phyloP scores from a whole-genome alignment of 2,329 filamentous ascomycete genomes.

The Xylariomycetidae sp. region DNA sequence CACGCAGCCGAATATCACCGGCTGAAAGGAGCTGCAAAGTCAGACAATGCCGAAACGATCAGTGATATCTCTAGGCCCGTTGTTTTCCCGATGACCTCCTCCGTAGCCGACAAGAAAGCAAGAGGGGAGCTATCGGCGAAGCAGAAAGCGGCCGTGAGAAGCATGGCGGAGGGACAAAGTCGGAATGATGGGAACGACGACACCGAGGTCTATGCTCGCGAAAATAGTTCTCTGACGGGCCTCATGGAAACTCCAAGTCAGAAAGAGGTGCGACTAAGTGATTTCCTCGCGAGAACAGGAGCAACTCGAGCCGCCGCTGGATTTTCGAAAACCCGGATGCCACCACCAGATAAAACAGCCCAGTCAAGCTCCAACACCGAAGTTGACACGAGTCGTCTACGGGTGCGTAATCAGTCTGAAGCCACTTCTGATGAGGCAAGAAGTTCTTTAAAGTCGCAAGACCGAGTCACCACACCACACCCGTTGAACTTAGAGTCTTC shows the following conservation, averaged over 20 bases:
- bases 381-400: too few species aligned
- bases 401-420: too few species aligned
- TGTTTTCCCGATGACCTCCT: constrained; percentile 32
- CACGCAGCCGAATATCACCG: constrained; percentile 72
- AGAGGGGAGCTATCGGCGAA: constrained; percentile 24
- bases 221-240: constrained; percentile 32
- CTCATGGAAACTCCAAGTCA: constrained; percentile 37
- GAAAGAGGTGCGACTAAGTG: constrained; percentile 16
- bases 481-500: too few species aligned
- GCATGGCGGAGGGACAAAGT: constrained; percentile 15
- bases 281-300: constrained; percentile 10
- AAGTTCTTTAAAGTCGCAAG: too few species aligned
- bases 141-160: constrained; percentile 18
- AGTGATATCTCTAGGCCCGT: constrained; percentile 46
- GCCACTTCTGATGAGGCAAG: too few species aligned
- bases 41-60: constrained; percentile 48
- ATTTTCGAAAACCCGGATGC: too few species aligned
- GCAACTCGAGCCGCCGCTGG: constrained; percentile 22
- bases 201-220: constrained; percentile 21
- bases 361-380: too few species aligned
- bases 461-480: too few species aligned
- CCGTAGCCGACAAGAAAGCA: constrained; percentile 30
- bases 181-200: constrained; percentile 15
- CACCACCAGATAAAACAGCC: too few species aligned
- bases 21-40: constrained; percentile 51